Conservation (phyloP, 2,329 filamentous ascomycete genomes). For the Neonectria ditissima region DNA sequence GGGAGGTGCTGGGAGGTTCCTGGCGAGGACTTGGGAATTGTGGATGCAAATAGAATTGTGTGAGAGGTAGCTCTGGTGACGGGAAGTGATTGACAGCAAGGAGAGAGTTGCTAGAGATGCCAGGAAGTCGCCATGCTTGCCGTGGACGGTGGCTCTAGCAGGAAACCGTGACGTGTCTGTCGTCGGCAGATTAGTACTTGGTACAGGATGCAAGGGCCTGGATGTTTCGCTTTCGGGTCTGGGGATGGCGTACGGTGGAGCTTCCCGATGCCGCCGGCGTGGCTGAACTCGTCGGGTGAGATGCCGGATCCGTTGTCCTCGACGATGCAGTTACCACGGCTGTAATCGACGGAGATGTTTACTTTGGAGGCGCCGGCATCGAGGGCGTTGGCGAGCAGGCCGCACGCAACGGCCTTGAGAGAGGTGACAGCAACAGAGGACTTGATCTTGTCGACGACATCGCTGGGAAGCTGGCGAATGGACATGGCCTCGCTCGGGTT, state of each 20-base stretch:
- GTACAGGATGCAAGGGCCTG: neutral
- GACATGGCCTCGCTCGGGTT: slow-evolving; percentile 58
- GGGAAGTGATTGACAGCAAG: slow-evolving; percentile 81
- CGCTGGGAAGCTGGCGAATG: slow-evolving; percentile 76
- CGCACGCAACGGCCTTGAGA: slow-evolving; percentile 76
- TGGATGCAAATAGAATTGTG: slow-evolving; percentile 77
- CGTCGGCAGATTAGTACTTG: slow-evolving; percentile 22
- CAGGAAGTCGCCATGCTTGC: slow-evolving; percentile 79
- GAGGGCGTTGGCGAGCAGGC: slow-evolving; percentile 84
- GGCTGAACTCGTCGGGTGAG: slow-evolving; percentile 75
- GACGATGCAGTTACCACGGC: slow-evolving; percentile 79
- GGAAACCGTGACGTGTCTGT: slow-evolving; percentile 83
- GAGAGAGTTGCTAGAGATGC: slow-evolving; percentile 82
- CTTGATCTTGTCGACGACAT: slow-evolving; percentile 82
- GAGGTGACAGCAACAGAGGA: slow-evolving; percentile 85
- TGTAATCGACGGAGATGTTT: slow-evolving; percentile 78
- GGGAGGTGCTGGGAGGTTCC: slow-evolving; percentile 70
- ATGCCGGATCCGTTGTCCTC: slow-evolving; percentile 91
- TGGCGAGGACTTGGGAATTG: slow-evolving; percentile 73
- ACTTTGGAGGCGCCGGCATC: slow-evolving; percentile 81
- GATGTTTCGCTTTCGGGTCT: neutral
- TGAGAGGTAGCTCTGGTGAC: slow-evolving; percentile 68
- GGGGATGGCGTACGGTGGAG: slow-evolving; percentile 70
- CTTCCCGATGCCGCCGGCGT: slow-evolving; percentile 77
- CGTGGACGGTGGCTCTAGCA: slow-evolving; percentile 63